phyloP scores from a whole-genome alignment of 805 yeast genomes.

The Wickerhamomyces strasburgensis region DNA sequence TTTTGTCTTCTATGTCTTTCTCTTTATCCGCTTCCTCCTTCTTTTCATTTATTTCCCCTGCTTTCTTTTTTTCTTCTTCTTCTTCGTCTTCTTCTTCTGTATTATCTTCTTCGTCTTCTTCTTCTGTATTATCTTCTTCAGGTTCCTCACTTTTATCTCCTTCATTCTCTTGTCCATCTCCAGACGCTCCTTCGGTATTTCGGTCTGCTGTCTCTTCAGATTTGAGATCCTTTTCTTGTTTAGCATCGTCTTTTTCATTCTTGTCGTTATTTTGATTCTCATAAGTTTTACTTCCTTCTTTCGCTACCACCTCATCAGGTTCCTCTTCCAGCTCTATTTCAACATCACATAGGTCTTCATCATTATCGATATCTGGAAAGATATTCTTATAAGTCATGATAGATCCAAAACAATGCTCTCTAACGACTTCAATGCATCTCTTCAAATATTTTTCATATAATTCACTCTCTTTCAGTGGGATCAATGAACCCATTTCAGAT shows the following conservation, averaged over 20 bases:
- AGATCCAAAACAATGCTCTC: conserved; percentile 79
- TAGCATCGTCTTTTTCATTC: conserved; percentile 5
- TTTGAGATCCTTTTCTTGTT: conserved; percentile 34
- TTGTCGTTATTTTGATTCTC: too few species aligned
- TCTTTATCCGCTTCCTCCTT: neutral
- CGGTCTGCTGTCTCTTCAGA: conserved; percentile 42
- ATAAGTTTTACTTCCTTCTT: conserved; percentile 2
- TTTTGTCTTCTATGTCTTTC: neutral
- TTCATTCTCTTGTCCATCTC: conserved; percentile 1
- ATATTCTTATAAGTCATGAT: conserved; percentile 61
- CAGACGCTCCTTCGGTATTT: neutral
- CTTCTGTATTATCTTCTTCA: neutral
- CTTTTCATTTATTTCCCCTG: conserved; percentile 1
- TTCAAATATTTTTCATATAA: conserved; percentile 61
- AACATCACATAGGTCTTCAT: conserved; percentile 18
- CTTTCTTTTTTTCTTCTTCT: neutral
- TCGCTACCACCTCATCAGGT: neutral
- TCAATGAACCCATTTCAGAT: conserved; percentile 51
- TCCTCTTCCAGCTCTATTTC: conserved; percentile 9
- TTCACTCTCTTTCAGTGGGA: conserved; percentile 50
- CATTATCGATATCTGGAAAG: conserved; percentile 39
- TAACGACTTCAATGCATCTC: conserved; percentile 72
- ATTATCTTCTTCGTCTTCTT: neutral
- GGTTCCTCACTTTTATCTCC: too few species aligned
- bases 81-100: conserved; percentile 2